Conservation (phyloP, 2,329 filamentous ascomycete species). For the Neofusicoccum parvum region DNA sequence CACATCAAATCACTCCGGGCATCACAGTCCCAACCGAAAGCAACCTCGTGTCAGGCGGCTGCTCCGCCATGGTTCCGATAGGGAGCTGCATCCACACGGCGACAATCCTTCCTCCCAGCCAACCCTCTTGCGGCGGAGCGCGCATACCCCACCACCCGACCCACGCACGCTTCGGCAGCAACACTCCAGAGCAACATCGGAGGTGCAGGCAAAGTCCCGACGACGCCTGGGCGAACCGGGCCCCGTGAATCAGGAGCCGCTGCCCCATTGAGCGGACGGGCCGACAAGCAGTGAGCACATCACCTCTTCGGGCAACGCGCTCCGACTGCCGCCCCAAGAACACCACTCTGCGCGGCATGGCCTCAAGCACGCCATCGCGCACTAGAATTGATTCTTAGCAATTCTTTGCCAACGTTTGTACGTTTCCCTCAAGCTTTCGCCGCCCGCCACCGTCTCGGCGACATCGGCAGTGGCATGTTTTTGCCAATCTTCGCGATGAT, state of each 20-base stretch:
- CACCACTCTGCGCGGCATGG: not conserved
- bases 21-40: not conserved
- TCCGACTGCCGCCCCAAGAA: not conserved
- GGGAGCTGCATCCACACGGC: not conserved
- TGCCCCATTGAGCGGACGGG: not conserved
- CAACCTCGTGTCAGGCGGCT: not conserved
- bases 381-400: not conserved
- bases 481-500: too few species aligned
- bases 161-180: not conserved
- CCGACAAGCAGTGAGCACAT: not conserved
- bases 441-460: not conserved
- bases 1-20: too few species aligned
- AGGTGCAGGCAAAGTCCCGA: not conserved
- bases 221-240: not conserved
- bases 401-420: not conserved
- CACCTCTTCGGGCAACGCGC: not conserved
- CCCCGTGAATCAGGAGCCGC: not conserved
- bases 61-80: not conserved
- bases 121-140: not conserved
- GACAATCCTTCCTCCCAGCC: not conserved
- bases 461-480: not conserved
- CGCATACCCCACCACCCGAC: not conserved
- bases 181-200: not conserved
- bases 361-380: not conserved
- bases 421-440: not conserved